Evolutionary conservation across 345 rosid genomes (phyloP), one percentile per base, ranked within the genome.

Genomic region (Linum trigynum): DNA sequence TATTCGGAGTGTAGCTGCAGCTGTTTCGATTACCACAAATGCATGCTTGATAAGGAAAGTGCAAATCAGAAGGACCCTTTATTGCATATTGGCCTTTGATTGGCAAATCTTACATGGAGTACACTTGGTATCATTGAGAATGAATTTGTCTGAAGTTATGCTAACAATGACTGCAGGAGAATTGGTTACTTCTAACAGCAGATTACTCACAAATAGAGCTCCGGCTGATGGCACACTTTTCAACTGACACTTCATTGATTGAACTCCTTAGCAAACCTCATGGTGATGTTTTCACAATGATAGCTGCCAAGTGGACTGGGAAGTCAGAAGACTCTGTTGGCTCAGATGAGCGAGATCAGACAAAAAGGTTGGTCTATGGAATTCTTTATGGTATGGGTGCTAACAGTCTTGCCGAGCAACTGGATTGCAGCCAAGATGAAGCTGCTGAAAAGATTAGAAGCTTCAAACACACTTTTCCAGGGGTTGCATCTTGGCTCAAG

Each of bases 351-450:
- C 79, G 99, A 80, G 95, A 92, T 65, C 96, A 86, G 78, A 86
- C 89, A 10, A 92, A 92, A 79, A 84, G 97, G 69, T 75, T 92
- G 91, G 82, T 92, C 59, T 92, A 92, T 65, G 99, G 97, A 56
- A 88, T 92, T 79, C 91, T 92, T 38, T 92, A 92, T 77, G 99
- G 99, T 74, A 92, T 92, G 99, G 99, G 99, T 69, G 87, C 99
- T 65, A 87, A 81, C 39, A 75, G 78, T 70, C 95, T 92, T 70
- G 83, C 96, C 38, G 89, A 88, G 72, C 97, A 92, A 78, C 82
- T 92, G 73, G 83, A 81, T 63, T 92, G 97, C 79, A 84, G 81
- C 72, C 66, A 86, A 32, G 89, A 86, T 67, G 97, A 82, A 82
- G 99, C 99, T 68, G 78, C 81, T 65, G 89, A 80, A 66, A 92